These are phyloP conservation scores for Funneliformis geosporum DNA, from an alignment of 192 early-diverging fungal species.

Conservation along the genomic window DNA sequence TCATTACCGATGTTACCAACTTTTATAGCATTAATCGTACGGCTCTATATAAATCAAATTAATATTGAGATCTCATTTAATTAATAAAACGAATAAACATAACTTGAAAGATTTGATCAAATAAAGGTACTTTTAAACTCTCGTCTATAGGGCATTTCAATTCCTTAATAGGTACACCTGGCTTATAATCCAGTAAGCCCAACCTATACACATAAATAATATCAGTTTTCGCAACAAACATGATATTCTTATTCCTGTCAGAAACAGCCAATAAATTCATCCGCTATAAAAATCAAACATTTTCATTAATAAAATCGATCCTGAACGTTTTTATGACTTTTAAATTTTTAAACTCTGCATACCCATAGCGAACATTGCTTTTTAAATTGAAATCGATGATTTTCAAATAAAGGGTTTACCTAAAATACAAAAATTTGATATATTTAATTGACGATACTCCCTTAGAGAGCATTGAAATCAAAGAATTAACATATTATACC, in stretches of 20 bases:
- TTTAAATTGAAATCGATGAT: background rate
- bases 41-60: background rate
- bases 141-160: background rate
- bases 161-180: background rate
- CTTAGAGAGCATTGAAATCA: background rate
- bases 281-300: background rate
- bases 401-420: background rate
- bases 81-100: background rate
- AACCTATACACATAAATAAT: background rate
- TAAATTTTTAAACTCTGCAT: background rate
- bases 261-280: background rate
- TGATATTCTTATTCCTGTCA: background rate
- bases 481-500: background rate
- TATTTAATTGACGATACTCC: background rate
- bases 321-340: background rate
- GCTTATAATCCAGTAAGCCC: background rate
- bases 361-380: background rate
- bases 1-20: constrained; percentile 51
- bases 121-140: background rate
- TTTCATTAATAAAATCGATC: background rate
- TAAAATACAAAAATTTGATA: background rate
- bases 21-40: constrained; percentile 61
- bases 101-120: background rate
- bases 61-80: background rate
- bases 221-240: background rate